phyloP scores from a whole-genome alignment of 768 basidiomycete genomes.

The Naganishia friedmannii region DNA sequence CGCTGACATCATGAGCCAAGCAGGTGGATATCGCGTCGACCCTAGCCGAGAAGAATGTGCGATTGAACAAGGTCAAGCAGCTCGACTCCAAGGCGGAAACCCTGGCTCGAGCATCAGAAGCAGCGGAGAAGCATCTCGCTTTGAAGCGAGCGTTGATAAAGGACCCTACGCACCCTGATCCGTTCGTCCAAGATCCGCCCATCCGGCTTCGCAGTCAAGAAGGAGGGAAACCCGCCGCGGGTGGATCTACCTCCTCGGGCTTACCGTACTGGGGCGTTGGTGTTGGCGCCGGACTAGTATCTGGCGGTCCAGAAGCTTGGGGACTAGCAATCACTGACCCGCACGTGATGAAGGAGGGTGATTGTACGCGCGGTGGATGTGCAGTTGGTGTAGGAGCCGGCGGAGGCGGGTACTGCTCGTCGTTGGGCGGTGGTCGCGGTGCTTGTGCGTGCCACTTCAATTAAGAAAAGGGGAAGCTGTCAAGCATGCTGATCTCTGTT shows the following conservation, averaged over 20 bases:
- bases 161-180: slow-evolving; percentile 16
- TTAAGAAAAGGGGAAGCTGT: background rate
- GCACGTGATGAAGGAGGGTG: slow-evolving; percentile 4
- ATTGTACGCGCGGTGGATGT: slow-evolving; percentile 18
- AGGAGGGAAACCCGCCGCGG: background rate
- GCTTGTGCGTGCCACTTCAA: slow-evolving; percentile 3
- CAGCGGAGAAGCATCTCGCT: slow-evolving; percentile 2
- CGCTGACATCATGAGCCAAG: background rate
- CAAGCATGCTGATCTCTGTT: background rate
- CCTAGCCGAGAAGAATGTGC: background rate
- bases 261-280: slow-evolving; percentile 27
- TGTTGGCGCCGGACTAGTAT: slow-evolving; percentile 1
- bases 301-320: slow-evolving; percentile 25
- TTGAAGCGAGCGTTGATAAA: slow-evolving; percentile 11
- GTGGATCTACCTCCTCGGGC: background rate
- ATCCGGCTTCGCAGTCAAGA: background rate
- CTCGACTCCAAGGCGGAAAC: background rate
- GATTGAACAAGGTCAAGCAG: slow-evolving; percentile 1
- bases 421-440: slow-evolving; percentile 9
- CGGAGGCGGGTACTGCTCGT: slow-evolving; percentile 18
- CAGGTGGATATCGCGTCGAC: background rate
- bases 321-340: slow-evolving; percentile 25
- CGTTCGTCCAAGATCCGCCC: slow-evolving; percentile 17
- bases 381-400: slow-evolving; percentile 23
- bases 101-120: background rate